Evolutionary conservation across 306 rosid species (phyloP).

Genomic region (Geum urbanum): DNA sequence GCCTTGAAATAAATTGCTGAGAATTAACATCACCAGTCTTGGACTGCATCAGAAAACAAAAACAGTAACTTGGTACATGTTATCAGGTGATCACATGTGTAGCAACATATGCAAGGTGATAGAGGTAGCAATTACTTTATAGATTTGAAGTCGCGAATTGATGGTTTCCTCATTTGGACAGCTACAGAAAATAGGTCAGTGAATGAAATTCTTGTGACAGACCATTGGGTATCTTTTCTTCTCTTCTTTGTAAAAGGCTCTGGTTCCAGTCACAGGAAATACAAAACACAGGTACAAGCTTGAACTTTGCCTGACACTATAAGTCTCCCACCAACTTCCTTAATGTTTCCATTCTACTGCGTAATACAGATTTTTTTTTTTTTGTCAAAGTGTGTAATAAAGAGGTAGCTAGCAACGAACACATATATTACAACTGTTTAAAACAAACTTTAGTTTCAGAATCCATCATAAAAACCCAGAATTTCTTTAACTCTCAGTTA

Average conservation of each 20-base stretch:
- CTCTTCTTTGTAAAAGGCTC: not conserved
- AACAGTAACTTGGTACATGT: not conserved
- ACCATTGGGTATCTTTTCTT: not conserved
- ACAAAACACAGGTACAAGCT: not conserved
- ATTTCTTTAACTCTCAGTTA: not conserved
- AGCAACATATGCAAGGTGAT: not conserved
- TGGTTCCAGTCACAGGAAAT: not conserved
- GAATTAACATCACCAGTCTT: too few relatives aligned
- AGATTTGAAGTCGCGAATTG: not conserved
- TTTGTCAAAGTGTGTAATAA: too few relatives aligned
- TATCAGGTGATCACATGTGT: not conserved
- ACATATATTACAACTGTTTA: not conserved
- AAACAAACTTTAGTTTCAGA: not conserved
- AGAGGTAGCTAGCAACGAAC: not conserved
- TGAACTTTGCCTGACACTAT: conserved; percentile 6
- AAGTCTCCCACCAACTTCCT: conserved; percentile 41
- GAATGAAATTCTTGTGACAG: not conserved
- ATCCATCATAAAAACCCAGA: not conserved
- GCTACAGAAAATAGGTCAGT: not conserved
- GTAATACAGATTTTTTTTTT: conserved; percentile 10
- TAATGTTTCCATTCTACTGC: conserved; percentile 58
- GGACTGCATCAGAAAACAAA: too few relatives aligned
- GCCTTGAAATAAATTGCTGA: too few relatives aligned
- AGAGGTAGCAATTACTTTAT: not conserved
- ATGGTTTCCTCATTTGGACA: conserved; percentile 3